These are phyloP conservation scores for Phanerochaete carnosa DNA, from an alignment of 768 basidiomycete genomes.

Conservation along the genomic window DNA sequence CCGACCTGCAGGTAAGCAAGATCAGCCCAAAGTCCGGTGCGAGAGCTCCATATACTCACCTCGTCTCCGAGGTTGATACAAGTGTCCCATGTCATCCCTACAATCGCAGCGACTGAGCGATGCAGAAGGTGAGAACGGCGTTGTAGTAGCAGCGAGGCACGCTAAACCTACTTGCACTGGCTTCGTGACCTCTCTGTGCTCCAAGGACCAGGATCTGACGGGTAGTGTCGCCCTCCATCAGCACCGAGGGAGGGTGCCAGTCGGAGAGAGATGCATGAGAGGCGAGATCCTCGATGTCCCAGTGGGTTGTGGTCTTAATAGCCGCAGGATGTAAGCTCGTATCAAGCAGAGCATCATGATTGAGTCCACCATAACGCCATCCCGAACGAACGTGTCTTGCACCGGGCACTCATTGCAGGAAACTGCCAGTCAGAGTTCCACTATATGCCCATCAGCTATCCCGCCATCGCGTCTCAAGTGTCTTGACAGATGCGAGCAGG, in stretches of 20 bases:
- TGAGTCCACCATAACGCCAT: background rate
- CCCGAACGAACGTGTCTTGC: background rate
- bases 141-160: background rate
- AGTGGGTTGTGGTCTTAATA: background rate
- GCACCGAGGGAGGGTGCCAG: background rate
- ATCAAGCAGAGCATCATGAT: background rate
- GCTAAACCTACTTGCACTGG: background rate
- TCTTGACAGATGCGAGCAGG: background rate
- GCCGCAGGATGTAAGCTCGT: background rate
- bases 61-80: slow-evolving; percentile 15
- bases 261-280: no score
- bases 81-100: slow-evolving; percentile 14
- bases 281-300: background rate
- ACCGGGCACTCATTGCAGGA: background rate
- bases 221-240: background rate
- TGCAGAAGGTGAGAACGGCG: background rate
- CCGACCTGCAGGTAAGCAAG: background rate
- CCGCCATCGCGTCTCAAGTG: no score
- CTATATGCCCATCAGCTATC: no score
- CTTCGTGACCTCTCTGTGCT: background rate
- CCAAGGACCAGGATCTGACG: background rate
- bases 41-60: slow-evolving; percentile 3
- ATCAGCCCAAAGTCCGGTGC: background rate
- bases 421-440: background rate
- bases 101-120: slow-evolving; percentile 35